phyloP scores from a whole-genome alignment of 192 early-diverging fungal species.

The Coemansia sp. region DNA sequence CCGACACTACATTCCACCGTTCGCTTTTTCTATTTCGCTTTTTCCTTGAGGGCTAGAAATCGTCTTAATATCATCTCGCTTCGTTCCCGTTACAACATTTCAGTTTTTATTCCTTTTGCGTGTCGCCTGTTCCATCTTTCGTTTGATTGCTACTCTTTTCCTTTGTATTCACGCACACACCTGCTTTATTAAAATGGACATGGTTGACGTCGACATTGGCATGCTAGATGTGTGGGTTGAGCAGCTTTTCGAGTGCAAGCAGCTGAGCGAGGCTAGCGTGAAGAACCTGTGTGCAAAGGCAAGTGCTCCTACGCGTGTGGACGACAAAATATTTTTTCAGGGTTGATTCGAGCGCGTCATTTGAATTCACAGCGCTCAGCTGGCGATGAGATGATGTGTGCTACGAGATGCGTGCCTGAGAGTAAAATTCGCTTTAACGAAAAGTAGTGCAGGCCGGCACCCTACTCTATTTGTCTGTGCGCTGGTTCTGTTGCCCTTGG shows the following conservation, averaged over 20 bases:
- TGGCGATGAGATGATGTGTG: too few species aligned
- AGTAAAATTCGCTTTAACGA: too few species aligned
- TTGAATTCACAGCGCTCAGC: neutral
- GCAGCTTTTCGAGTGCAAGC: slow-evolving; percentile 90
- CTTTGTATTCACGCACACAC: neutral
- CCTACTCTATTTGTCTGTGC: neutral
- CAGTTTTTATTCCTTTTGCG: slow-evolving; percentile 1
- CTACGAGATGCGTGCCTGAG: too few species aligned
- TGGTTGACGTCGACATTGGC: slow-evolving; percentile 63
- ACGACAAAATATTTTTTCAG: neutral
- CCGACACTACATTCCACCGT: too few species aligned
- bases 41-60: too few species aligned
- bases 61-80: too few species aligned
- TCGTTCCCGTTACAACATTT: too few species aligned
- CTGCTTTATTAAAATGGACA: slow-evolving; percentile 37
- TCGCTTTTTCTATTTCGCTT: neutral
- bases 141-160: neutral
- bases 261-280: slow-evolving; percentile 87
- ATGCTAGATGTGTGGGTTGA: slow-evolving; percentile 92
- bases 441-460: too few species aligned
- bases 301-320: slow-evolving; percentile 18
- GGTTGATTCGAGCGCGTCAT: neutral
- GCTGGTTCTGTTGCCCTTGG: too few species aligned
- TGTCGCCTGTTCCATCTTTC: neutral
- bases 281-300: slow-evolving; percentile 98